phyloP scores from a whole-genome alignment of 1,284 basidiomycete species.

The Pholiota adiposa region DNA sequence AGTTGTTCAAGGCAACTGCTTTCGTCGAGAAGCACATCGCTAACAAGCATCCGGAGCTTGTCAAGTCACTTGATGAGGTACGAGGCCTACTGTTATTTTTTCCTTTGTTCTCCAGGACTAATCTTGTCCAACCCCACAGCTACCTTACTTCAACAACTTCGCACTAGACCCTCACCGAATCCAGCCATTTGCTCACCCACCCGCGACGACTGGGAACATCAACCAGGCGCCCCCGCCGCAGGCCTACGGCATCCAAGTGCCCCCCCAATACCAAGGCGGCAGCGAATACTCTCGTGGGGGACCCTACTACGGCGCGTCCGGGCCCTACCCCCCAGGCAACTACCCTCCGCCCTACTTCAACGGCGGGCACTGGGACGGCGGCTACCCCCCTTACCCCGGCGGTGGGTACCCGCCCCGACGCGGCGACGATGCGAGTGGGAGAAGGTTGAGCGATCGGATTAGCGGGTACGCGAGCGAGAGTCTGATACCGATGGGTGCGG shows the following conservation, averaged over 20 bases:
- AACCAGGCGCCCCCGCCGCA: conserved; percentile 74
- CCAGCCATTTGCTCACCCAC: conserved; percentile 82
- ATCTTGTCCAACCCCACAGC: conserved; percentile 43
- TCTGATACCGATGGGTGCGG: conserved; percentile 63
- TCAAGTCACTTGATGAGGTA: conserved; percentile 80
- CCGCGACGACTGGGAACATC: conserved; percentile 60
- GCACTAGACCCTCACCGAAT: conserved; percentile 91
- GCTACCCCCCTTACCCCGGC: conserved; percentile 38
- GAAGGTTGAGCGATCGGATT: conserved; percentile 77
- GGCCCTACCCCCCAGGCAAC: conserved; percentile 28
- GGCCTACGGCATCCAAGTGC: conserved; percentile 75
- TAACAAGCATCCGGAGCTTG: conserved; percentile 85
- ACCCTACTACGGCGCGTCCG: conserved; percentile 32
- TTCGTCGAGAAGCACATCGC: conserved; percentile 96
- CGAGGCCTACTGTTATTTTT: not conserved
- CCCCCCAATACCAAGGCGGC: conserved; percentile 51
- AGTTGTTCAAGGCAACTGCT: conserved; percentile 93
- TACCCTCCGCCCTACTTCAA: conserved; percentile 49
- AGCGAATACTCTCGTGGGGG: conserved; percentile 50
- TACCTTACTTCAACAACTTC: conserved; percentile 92
- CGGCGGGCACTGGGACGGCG: conserved; percentile 61
- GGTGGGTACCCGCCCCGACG: conserved; percentile 44
- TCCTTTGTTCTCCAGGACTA: conserved; percentile 5
- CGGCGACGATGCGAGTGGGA: conserved; percentile 56
- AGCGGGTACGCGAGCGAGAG: conserved; percentile 68